phyloP scores from a whole-genome alignment of 768 basidiomycete species.

The Kwoniella heveanensis region DNA sequence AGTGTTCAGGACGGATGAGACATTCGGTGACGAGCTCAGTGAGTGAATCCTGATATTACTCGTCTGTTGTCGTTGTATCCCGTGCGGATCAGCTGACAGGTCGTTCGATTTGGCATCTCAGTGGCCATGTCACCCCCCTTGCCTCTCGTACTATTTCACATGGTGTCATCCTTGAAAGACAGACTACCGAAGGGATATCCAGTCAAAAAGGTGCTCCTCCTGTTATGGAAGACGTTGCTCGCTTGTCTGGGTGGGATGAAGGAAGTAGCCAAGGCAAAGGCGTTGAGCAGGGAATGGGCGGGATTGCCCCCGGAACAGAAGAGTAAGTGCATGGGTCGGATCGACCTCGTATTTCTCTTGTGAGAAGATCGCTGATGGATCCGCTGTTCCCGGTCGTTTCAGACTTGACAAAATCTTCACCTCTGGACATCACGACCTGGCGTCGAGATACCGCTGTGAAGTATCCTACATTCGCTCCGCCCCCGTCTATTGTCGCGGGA shows the following conservation, averaged over 20 bases:
- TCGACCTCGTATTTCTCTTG: no score
- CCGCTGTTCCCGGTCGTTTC: slow-evolving; percentile 50
- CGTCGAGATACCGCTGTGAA: slow-evolving; percentile 88
- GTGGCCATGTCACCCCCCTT: slow-evolving; percentile 95
- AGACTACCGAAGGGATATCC: slow-evolving; percentile 94
- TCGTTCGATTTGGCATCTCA: slow-evolving; percentile 52
- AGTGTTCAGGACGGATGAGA: slow-evolving; percentile 86
- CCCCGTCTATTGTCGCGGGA: slow-evolving; percentile 33
- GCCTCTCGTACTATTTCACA: slow-evolving; percentile 85
- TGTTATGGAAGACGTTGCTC: slow-evolving; percentile 91
- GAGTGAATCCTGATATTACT: slow-evolving; percentile 55
- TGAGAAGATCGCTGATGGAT: no score
- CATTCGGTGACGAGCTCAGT: slow-evolving; percentile 97
- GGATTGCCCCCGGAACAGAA: slow-evolving; percentile 63
- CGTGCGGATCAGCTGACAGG: no score
- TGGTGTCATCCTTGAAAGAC: slow-evolving; percentile 86
- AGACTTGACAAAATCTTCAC: slow-evolving; percentile 80
- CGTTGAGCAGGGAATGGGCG: slow-evolving; percentile 78
- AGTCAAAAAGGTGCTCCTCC: slow-evolving; percentile 91
- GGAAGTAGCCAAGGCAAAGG: slow-evolving; percentile 80
- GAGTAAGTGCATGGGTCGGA: slow-evolving; percentile 30
- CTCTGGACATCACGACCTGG: slow-evolving; percentile 85
- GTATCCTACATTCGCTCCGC: slow-evolving; percentile 88
- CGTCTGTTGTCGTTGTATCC: no score
- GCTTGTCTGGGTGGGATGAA: slow-evolving; percentile 90